A percentile compares a stretch with the other conserved stretches of the same genome.
Conservation (phyloP, 83 land plant genomes). For the Thuja plicata region DNA sequence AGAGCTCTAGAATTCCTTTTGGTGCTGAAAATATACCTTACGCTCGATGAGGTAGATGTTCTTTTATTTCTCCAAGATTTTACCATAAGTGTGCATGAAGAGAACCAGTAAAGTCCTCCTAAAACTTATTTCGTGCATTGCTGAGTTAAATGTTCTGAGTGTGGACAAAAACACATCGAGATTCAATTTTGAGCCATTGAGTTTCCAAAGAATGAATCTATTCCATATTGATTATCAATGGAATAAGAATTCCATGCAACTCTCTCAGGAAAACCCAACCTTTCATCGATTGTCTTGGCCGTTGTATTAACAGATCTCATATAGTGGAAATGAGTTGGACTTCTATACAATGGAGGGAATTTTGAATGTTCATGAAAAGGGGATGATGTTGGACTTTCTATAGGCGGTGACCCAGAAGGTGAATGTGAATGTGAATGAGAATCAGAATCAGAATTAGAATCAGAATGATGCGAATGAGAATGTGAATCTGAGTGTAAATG, state of each 20-base stretch:
- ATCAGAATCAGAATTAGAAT: background rate
- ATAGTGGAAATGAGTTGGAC: background rate
- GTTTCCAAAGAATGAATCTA: background rate
- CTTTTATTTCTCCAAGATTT: no score
- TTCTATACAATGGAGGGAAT: background rate
- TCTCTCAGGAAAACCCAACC: conserved; percentile 6
- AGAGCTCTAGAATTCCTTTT: no score
- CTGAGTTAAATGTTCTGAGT: no score
- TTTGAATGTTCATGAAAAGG: background rate
- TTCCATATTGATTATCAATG: background rate
- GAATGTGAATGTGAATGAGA: conserved; percentile 9
- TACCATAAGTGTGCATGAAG: no score
- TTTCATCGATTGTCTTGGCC: conserved; percentile 17
- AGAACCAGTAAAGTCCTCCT: no score
- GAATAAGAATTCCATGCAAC: background rate
- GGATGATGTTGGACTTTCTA: background rate
- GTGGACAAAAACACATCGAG: no score
- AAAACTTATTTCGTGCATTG: no score
- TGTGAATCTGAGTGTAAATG: conserved; percentile 22
- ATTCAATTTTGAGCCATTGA: background rate
- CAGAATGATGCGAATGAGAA: conserved; percentile 8
- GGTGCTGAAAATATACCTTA: no score
- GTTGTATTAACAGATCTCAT: conserved; percentile 16
- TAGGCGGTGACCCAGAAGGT: conserved; percentile 1
- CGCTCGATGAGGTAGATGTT: no score